Evolutionary conservation across 169 alveolate genomes (phyloP).

Genomic region (Eimeria acervulina): DNA sequence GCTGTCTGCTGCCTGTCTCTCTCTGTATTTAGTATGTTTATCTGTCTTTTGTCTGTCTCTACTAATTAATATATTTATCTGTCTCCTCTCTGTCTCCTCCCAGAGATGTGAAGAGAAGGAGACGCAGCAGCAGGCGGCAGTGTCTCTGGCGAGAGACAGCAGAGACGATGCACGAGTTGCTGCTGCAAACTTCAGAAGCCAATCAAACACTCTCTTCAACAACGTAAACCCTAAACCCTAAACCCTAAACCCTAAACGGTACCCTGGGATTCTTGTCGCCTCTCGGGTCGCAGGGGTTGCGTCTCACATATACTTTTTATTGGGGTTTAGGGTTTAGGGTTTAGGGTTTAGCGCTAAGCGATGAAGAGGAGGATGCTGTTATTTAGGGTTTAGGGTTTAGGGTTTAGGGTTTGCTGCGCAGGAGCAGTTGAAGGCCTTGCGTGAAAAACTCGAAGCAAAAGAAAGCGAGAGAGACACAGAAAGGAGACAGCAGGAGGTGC

Average conservation of each 20-base stretch:
- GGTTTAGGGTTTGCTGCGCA: conserved; percentile 8
- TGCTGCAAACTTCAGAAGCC: neutral
- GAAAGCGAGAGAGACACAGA: conserved; percentile 26
- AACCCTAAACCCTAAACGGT: conserved; percentile 11
- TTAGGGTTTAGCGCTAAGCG: conserved; percentile 18
- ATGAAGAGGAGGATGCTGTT: no score
- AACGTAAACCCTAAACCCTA: conserved; percentile 25
- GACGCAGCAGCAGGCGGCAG: conserved; percentile 15
- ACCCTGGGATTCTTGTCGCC: neutral
- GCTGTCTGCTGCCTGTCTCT: neutral
- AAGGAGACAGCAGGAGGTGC: neutral
- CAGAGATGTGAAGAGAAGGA: conserved; percentile 30
- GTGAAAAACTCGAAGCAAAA: conserved; percentile 15
- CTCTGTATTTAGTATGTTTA: no score
- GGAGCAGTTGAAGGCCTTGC: conserved; percentile 39
- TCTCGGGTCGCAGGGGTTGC: no score
- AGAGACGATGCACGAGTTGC: conserved; percentile 22
- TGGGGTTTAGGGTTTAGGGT: neutral
- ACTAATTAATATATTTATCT: neutral
- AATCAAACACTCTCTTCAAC: neutral
- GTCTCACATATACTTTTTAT: neutral
- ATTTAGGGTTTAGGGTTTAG: conserved; percentile 22
- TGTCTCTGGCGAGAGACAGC: neutral
- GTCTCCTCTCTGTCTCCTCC: neutral
- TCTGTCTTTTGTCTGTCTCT: no score